Percentiles rank a stretch among this genome's conserved stretches.
phyloP scores from a whole-genome alignment of 2,329 filamentous ascomycete genomes.

The Emergomyces pasteurianus region DNA sequence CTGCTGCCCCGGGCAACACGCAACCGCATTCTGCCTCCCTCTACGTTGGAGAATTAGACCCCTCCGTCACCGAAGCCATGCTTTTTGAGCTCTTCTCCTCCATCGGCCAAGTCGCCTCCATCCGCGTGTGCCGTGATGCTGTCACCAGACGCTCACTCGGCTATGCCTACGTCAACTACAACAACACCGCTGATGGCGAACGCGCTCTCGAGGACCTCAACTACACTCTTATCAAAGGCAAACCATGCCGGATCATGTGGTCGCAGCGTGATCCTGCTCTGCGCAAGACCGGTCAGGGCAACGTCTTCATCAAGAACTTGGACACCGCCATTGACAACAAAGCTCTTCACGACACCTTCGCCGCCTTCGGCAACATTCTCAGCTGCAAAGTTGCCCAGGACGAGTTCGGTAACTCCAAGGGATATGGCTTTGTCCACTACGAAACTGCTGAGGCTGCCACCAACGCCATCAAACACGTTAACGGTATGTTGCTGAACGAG shows the following conservation, averaged over 20 bases:
- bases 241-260: slow-evolving; percentile 99
- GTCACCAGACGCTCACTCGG: slow-evolving; percentile 97
- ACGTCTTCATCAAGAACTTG: slow-evolving; percentile 99
- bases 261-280: slow-evolving; percentile 98
- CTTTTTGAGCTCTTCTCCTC: slow-evolving; percentile 99
- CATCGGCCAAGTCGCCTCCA: slow-evolving; percentile 96
- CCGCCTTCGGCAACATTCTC: slow-evolving; percentile 96
- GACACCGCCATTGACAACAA: slow-evolving; percentile 99
- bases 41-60: slow-evolving; percentile 97
- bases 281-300: slow-evolving; percentile 97
- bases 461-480: slow-evolving; percentile 98
- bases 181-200: slow-evolving; percentile 90
- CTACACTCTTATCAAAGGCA: slow-evolving; percentile 98
- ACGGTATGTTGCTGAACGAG: slow-evolving; percentile 99
- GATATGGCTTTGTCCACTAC: slow-evolving; percentile 98
- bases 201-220: slow-evolving; percentile 98
- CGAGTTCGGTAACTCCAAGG: slow-evolving; percentile 92
- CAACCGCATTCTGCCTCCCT: slow-evolving; percentile 93
- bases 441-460: slow-evolving; percentile 96
- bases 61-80: slow-evolving; percentile 98
- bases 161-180: slow-evolving; percentile 99
- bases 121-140: slow-evolving; percentile 98
- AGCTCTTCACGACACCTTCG: slow-evolving; percentile 97
- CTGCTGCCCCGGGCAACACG: slow-evolving; percentile 56
- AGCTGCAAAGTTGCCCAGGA: slow-evolving; percentile 99